phyloP scores from a whole-genome alignment of 2,329 filamentous ascomycete genomes.

The Leptographium wingfieldii region DNA sequence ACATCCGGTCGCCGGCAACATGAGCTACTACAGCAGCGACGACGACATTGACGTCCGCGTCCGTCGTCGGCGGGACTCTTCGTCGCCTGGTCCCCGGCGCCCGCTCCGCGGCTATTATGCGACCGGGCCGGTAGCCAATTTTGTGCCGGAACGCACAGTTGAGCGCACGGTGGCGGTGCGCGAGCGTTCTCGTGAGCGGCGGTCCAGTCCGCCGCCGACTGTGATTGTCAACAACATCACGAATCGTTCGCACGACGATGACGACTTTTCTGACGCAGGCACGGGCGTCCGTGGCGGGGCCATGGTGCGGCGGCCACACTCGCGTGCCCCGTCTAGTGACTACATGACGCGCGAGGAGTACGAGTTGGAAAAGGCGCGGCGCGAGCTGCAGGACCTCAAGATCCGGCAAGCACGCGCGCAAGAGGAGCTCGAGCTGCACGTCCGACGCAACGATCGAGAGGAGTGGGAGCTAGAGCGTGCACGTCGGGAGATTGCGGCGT shows the following conservation, averaged over 20 bases:
- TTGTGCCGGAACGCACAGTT: slow-evolving; percentile 25
- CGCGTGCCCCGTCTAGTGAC: slow-evolving; percentile 12
- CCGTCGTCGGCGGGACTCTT: slow-evolving; percentile 22
- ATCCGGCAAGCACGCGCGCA: slow-evolving; percentile 27
- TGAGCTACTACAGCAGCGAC: slow-evolving; percentile 32
- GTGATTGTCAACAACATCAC: slow-evolving; percentile 44
- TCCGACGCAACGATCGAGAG: slow-evolving; percentile 35
- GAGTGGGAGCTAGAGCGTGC: slow-evolving; percentile 24
- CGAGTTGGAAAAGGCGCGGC: slow-evolving; percentile 23
- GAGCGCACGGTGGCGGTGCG: slow-evolving; percentile 31
- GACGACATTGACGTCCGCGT: slow-evolving; percentile 42
- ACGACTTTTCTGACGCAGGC: slow-evolving; percentile 18
- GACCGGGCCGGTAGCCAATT: slow-evolving; percentile 25
- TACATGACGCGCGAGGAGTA: slow-evolving; percentile 30
- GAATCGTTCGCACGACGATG: slow-evolving; percentile 30
- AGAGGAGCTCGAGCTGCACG: slow-evolving; percentile 34
- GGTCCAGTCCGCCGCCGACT: slow-evolving; percentile 29
- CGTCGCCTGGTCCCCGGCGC: slow-evolving; percentile 20
- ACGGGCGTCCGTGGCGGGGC: slow-evolving; percentile 9
- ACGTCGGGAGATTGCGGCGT: slow-evolving; percentile 28
- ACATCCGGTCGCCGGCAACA: neutral
- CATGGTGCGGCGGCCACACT: slow-evolving; percentile 16
- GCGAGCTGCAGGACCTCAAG: slow-evolving; percentile 32
- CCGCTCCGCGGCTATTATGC: slow-evolving; percentile 27
- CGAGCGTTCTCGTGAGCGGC: slow-evolving; percentile 32